phyloP scores from a whole-genome alignment of 192 early-diverging fungal species.

The Thamnidium elegans region DNA sequence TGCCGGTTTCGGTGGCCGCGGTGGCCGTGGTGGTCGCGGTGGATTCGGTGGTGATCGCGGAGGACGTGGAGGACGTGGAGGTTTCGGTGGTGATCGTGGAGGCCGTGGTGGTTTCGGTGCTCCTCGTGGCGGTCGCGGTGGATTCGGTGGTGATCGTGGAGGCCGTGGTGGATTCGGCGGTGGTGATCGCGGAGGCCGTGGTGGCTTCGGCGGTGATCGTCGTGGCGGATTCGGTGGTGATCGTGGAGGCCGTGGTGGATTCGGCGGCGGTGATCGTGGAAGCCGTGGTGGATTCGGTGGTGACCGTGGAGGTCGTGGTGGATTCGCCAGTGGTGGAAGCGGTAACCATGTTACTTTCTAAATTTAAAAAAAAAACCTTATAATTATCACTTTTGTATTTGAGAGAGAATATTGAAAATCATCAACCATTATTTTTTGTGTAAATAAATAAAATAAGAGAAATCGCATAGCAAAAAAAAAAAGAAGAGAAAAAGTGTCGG shows the following conservation, averaged over 20 bases:
- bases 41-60: constrained; percentile 11
- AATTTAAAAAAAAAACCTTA: neutral
- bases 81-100: constrained; percentile 4
- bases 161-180: constrained; percentile 18
- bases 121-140: constrained; percentile 31
- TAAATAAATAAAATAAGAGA: too few relatives aligned
- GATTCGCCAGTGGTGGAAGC: neutral
- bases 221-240: constrained; percentile 3
- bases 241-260: neutral
- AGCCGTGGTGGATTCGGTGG: neutral
- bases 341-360: neutral
- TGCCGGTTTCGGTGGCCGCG: constrained; percentile 34
- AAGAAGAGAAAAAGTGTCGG: too few relatives aligned
- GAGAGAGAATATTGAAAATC: too few relatives aligned
- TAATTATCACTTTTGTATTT: too few relatives aligned
- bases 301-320: constrained; percentile 1
- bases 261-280: neutral
- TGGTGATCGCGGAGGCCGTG: constrained; percentile 30
- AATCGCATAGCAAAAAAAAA: too few relatives aligned
- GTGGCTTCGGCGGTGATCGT: constrained; percentile 36
- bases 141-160: constrained; percentile 3
- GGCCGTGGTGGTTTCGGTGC: constrained; percentile 22
- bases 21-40: constrained; percentile 42
- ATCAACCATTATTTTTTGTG: too few relatives aligned
- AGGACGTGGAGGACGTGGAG: constrained; percentile 19